These are phyloP conservation scores for Kondoa subrosea DNA, from an alignment of 768 basidiomycete genomes.

Conservation along the genomic window DNA sequence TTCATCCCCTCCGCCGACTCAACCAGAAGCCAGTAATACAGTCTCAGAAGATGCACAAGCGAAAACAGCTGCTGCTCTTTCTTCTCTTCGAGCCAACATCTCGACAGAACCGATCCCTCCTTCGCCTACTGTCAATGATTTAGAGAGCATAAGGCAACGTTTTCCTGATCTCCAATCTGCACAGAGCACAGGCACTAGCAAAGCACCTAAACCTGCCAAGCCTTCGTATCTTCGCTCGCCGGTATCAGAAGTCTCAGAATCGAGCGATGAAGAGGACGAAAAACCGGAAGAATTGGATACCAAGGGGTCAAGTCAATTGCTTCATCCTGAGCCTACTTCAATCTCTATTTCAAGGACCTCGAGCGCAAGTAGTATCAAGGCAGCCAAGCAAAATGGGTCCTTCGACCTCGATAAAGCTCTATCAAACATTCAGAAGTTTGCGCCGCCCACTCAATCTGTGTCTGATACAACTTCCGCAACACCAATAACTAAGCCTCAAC, in stretches of 20 bases:
- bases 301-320: not conserved
- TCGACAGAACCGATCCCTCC: not conserved
- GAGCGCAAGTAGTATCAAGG: not conserved
- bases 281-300: not conserved
- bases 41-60: not conserved
- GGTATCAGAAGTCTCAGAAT: constrained; percentile 1
- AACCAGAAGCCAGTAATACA: not conserved
- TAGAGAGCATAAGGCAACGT: not conserved
- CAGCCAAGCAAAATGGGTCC: constrained; percentile 9
- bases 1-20: not conserved
- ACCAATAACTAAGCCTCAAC: not conserved
- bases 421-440: constrained; percentile 22
- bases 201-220: constrained; percentile 12
- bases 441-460: constrained; percentile 1
- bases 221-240: not conserved
- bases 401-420: constrained; percentile 23
- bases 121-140: not conserved
- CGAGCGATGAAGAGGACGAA: constrained; percentile 1
- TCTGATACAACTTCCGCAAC: not conserved
- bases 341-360: not conserved
- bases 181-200: constrained; percentile 6
- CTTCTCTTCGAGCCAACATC: not conserved
- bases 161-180: not conserved
- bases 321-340: not conserved
- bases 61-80: constrained; percentile 3